phyloP scores from a whole-genome alignment of 1,284 basidiomycete genomes.

The Golubevia sp. region DNA sequence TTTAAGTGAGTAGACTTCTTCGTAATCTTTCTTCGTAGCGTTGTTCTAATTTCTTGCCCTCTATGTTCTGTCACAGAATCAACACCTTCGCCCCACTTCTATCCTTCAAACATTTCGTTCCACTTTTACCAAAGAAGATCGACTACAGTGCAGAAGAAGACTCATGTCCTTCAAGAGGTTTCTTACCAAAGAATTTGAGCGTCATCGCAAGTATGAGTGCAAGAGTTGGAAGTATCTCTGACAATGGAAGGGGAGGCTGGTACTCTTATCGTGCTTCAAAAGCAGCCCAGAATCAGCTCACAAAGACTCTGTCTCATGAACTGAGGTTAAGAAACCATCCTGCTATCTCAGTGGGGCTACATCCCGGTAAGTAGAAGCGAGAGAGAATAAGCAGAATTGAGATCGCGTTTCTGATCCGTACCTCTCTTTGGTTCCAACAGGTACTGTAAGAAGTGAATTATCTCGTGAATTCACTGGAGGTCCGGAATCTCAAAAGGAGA shows the following conservation, averaged over 20 bases:
- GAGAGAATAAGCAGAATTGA: no score
- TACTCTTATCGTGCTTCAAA: constrained; percentile 77
- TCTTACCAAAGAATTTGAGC: constrained; percentile 54
- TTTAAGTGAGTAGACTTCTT: constrained; percentile 34
- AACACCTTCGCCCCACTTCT: constrained; percentile 66
- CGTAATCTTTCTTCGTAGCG: neutral
- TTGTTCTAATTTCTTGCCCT: neutral
- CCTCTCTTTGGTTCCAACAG: constrained; percentile 59
- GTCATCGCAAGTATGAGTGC: constrained; percentile 66
- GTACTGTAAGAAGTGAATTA: constrained; percentile 66
- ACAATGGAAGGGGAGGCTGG: constrained; percentile 72
- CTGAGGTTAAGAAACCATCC: constrained; percentile 67
- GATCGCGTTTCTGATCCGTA: constrained; percentile 3
- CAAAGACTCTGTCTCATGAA: constrained; percentile 73
- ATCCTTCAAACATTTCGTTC: constrained; percentile 65
- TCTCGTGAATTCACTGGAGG: constrained; percentile 62
- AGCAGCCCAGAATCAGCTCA: constrained; percentile 74
- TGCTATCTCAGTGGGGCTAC: constrained; percentile 65
- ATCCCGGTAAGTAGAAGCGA: constrained; percentile 17
- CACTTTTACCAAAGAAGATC: constrained; percentile 63
- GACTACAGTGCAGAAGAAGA: constrained; percentile 50
- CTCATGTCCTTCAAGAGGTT: constrained; percentile 54
- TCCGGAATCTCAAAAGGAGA: constrained; percentile 26
- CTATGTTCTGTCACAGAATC: constrained; percentile 50
- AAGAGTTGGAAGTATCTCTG: constrained; percentile 70